Conservation (phyloP, 352 stramenopile genomes). For the Aphanomyces cochlioides region DNA sequence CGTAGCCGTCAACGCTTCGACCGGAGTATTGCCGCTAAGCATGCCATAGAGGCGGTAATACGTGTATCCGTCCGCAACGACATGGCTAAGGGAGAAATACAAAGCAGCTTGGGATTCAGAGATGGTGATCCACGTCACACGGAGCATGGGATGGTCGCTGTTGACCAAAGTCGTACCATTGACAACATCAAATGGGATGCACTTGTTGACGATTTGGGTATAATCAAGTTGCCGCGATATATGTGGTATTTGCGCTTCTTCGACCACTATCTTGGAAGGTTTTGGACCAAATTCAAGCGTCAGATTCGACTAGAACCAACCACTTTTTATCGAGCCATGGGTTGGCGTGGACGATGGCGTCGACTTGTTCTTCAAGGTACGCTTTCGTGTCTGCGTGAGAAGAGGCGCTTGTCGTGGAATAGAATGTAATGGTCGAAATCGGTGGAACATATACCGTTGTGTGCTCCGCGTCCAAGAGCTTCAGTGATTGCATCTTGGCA, state of each 20-base stretch:
- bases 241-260: neutral
- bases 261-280: neutral
- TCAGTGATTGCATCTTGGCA: no score
- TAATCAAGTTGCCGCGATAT: neutral
- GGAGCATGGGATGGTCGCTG: neutral
- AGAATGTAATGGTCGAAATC: slow-evolving; percentile 5
- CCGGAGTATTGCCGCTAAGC: neutral
- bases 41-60: slow-evolving; percentile 14
- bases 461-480: no score
- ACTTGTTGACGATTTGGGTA: neutral
- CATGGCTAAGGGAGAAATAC: neutral
- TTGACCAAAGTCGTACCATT: neutral
- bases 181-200: slow-evolving; percentile 8
- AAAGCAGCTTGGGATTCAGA: neutral
- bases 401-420: neutral
- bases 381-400: neutral
- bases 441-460: no score
- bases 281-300: neutral
- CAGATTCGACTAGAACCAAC: neutral
- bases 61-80: slow-evolving; percentile 13
- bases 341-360: neutral
- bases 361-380: neutral
- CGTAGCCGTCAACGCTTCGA: no score
- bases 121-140: neutral
- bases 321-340: slow-evolving; percentile 3